A percentile compares a stretch with the other conserved stretches of the same genome.
These are phyloP conservation scores for Fraxinus pennsylvanica DNA, from an alignment of 257 asterid genomes.

Conservation along the genomic window DNA sequence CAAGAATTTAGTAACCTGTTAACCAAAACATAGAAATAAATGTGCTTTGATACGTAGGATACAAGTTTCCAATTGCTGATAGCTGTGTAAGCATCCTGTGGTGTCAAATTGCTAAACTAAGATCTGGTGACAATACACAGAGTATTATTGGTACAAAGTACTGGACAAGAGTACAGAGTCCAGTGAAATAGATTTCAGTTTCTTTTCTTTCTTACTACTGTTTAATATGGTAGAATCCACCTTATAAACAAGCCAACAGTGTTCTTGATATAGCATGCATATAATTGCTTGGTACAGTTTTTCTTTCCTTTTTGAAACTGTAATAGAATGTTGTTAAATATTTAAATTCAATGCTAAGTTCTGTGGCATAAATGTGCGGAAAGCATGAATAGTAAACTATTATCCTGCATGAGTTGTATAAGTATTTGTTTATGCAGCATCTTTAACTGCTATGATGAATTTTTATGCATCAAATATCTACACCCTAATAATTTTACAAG, in stretches of 20 bases:
- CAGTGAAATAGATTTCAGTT: not conserved
- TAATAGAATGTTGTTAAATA: not conserved
- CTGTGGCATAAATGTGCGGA: not conserved
- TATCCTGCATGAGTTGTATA: not conserved
- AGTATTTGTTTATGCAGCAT: constrained; percentile 8
- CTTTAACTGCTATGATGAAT: not conserved
- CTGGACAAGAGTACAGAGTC: not conserved
- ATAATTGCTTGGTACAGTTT: not conserved
- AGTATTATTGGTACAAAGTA: not conserved
- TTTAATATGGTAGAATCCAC: not conserved
- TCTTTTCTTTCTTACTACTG: not conserved
- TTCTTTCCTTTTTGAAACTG: not conserved
- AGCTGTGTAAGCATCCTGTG: not conserved
- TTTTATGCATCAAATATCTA: not conserved
- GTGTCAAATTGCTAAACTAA: not conserved
- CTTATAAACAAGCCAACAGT: not conserved
- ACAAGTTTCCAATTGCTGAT: not conserved
- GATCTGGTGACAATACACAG: not conserved
- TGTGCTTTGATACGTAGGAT: not conserved
- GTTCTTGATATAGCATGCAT: not conserved
- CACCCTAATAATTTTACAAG: not conserved
- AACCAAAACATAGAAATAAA: not conserved
- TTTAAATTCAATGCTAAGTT: not conserved
- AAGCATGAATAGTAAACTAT: not conserved
- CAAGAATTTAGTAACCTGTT: not conserved